Conservation (phyloP, 139 green algal genomes). For the Yamagishiella unicocca region DNA sequence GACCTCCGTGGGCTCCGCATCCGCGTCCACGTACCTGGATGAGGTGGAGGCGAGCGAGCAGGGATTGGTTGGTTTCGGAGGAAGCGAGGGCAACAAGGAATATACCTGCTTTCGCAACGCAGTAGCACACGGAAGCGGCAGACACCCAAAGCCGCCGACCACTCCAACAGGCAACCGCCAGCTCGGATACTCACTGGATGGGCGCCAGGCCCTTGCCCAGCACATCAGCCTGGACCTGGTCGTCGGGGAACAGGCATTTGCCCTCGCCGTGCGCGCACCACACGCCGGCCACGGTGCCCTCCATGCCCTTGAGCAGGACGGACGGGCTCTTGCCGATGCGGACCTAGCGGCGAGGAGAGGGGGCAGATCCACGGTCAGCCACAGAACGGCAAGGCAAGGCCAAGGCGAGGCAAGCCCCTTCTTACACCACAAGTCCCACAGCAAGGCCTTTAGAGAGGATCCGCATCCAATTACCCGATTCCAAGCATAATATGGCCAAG, state of each 20-base stretch:
- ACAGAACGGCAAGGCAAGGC: too few species aligned
- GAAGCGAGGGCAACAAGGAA: too few species aligned
- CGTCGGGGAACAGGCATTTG: conserved; percentile 91
- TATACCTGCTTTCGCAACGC: too few species aligned
- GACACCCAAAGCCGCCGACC: too few species aligned
- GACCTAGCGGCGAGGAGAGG: conserved; percentile 72
- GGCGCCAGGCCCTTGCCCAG: conserved; percentile 80
- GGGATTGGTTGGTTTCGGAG: too few species aligned
- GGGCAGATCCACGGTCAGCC: not conserved
- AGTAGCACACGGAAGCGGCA: conserved; percentile 82
- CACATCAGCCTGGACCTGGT: conserved; percentile 73
- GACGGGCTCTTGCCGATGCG: conserved; percentile 84
- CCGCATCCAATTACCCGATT: too few species aligned
- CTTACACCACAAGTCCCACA: too few species aligned
- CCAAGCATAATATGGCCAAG: conserved; percentile 23
- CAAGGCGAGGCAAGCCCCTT: too few species aligned
- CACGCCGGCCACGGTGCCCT: conserved; percentile 88
- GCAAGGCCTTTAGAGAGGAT: too few species aligned
- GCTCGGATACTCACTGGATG: conserved; percentile 89
- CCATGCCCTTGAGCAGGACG: conserved; percentile 94
- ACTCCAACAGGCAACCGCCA: too few species aligned
- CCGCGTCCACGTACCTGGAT: conserved; percentile 82
- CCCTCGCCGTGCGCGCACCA: conserved; percentile 98
- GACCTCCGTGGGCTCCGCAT: conserved; percentile 77
- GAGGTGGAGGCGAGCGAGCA: too few species aligned